Evolutionary conservation across 768 basidiomycete genomes (phyloP), one percentile per base, ranked within the genome.

Genomic region (Lentinula boryana): DNA sequence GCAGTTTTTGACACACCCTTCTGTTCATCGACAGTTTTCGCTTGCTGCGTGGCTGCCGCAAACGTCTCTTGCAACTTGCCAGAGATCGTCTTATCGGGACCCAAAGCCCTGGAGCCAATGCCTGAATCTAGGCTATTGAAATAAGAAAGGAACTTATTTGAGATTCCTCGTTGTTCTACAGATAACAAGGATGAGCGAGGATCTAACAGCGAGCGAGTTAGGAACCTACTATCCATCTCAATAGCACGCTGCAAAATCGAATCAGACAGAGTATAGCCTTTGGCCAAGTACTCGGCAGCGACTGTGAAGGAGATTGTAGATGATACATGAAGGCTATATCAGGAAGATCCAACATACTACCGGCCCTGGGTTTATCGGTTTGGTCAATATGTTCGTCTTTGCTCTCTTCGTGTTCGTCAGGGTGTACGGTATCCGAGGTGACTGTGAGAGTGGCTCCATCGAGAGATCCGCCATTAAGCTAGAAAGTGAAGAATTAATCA

Each of bases 281-380:
- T 86, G 1, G 96, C 93, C 49, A 99, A 83, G 72, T 95, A 93
- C 72, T 98, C 96, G 32, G 96, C 95, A 31, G 91, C 89, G 68
- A 97, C 93, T 85, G 69, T 63, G 60, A 63, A 32, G 3, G 44
- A 4, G 15, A 41, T 38, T 27, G 43, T 18, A 67, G 18, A 53
- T 60, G 61, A 21, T 33, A 21, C 16, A 12, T 23, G 27, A 10
- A 46, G 15, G 15, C 16, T 21, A 36, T 40, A 33, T 38, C 21
- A 12, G 13, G 13, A 40, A 18, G 1, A 16, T 1, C 5, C 74
- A 27, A 27, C 86, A 67, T 66, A 91, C 89, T 92, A 49, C 86
- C 91, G 16, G 91, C 89, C 33, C 91, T 78, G 1, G 96, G 96
- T 77, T 99, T 99, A 73, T 96, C 94, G 41, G 86, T 81, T 75